Conservation (phyloP, 108 stramenopile genomes). For the Parietichytrium sp. region DNA sequence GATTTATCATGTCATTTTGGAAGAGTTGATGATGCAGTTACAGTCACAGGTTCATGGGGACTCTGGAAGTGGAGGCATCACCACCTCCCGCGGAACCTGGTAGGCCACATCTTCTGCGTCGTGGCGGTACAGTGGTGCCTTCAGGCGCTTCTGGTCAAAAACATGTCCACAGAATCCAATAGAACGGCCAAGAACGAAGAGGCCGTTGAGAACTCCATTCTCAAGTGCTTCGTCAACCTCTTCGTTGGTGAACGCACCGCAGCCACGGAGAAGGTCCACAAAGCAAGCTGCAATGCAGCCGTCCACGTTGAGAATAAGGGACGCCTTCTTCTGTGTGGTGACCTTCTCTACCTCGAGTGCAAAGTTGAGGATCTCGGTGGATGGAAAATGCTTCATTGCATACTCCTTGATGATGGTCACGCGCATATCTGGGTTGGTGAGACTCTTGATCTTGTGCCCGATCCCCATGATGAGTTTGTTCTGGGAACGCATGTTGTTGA, state of each 20-base stretch:
- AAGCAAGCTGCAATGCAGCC: conserved; percentile 87
- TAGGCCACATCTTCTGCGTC: conserved; percentile 87
- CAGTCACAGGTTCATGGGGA: neutral
- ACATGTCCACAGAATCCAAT: conserved; percentile 86
- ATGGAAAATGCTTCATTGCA: conserved; percentile 74
- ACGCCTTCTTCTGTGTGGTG: conserved; percentile 82
- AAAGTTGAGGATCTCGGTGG: conserved; percentile 77
- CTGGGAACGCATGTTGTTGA: conserved; percentile 71
- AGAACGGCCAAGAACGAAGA: conserved; percentile 79
- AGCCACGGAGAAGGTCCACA: conserved; percentile 82
- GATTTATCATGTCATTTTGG: neutral
- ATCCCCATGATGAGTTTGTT: conserved; percentile 90
- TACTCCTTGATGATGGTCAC: conserved; percentile 80
- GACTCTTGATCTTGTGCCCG: conserved; percentile 78
- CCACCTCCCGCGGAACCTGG: conserved; percentile 28
- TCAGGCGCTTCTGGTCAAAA: conserved; percentile 84
- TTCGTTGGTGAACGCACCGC: conserved; percentile 78
- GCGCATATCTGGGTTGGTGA: conserved; percentile 81
- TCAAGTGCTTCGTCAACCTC: conserved; percentile 78
- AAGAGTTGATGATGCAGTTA: neutral
- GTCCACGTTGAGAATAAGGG: conserved; percentile 86
- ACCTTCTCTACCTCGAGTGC: conserved; percentile 81
- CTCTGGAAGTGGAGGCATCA: neutral
- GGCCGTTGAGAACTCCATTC: conserved; percentile 84
- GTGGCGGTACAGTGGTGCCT: conserved; percentile 84